These are phyloP conservation scores for Incumbomyces delicatus DNA, from an alignment of 2,329 filamentous ascomycete species.

Conservation along the genomic window DNA sequence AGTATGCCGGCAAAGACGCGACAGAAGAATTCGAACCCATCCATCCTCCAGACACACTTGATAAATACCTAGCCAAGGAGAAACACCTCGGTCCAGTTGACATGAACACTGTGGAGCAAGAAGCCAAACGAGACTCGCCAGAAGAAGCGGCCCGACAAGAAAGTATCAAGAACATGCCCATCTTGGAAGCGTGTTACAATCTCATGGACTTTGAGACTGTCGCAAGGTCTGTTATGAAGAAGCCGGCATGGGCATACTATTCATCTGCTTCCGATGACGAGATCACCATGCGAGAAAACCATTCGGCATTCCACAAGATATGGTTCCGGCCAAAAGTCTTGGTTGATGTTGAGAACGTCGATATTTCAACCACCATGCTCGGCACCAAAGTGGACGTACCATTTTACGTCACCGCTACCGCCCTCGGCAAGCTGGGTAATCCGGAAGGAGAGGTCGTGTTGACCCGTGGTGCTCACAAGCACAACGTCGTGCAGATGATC, in stretches of 20 bases:
- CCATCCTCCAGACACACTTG: conserved; percentile 75
- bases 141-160: conserved; percentile 66
- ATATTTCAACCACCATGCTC: conserved; percentile 87
- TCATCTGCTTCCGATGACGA: conserved; percentile 86
- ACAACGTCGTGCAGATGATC: conserved; percentile 96
- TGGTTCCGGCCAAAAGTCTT: conserved; percentile 90
- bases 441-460: conserved; percentile 84
- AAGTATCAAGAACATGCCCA: conserved; percentile 64
- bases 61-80: conserved; percentile 67
- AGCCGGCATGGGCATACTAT: conserved; percentile 94
- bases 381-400: conserved; percentile 74
- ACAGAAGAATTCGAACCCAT: conserved; percentile 89
- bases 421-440: conserved; percentile 87
- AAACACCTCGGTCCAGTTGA: conserved; percentile 88
- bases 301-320: conserved; percentile 90
- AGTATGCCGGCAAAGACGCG: conserved; percentile 91
- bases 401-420: conserved; percentile 94
- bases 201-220: conserved; percentile 93
- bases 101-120: conserved; percentile 50
- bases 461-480: conserved; percentile 71
- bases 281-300: conserved; percentile 93
- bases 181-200: conserved; percentile 82
- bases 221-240: conserved; percentile 85
- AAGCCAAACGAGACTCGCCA: conserved; percentile 51
- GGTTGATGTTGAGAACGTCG: conserved; percentile 78